Percentiles rank a stretch among this genome's conserved stretches.
phyloP scores from a whole-genome alignment of 257 asterid genomes.

The Solanum virginianum region DNA sequence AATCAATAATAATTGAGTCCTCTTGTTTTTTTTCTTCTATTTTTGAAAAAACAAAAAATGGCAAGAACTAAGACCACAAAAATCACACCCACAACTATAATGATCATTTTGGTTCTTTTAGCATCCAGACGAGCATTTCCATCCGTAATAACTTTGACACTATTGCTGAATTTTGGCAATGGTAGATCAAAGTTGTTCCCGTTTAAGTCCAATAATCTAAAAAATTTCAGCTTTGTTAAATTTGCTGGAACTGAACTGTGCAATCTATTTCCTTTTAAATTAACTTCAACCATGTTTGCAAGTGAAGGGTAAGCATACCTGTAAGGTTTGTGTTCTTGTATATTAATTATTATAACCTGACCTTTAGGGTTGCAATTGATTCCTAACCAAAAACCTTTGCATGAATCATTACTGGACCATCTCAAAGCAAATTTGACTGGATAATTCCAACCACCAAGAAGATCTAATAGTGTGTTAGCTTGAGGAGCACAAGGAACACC shows the following conservation, averaged over 20 bases:
- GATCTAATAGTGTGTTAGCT: not conserved
- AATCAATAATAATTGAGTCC: not conserved
- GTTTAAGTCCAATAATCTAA: not conserved
- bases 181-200: not conserved
- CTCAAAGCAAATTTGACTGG: not conserved
- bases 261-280: not conserved
- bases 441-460: not conserved
- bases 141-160: not conserved
- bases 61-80: not conserved
- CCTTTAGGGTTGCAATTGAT: not conserved
- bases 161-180: too few species aligned
- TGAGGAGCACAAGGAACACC: not conserved
- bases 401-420: not conserved
- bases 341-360: not conserved
- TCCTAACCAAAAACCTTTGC: not conserved
- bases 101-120: too few species aligned
- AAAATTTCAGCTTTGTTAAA: not conserved
- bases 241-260: not conserved
- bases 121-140: not conserved
- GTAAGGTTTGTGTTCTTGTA: not conserved
- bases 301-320: not conserved
- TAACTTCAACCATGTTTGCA: not conserved
- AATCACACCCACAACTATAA: too few species aligned
- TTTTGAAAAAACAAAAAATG: too few species aligned
- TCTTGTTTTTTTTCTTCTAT: too few species aligned